Evolutionary conservation across 1,284 basidiomycete species (phyloP).

Genomic region (Ganoderma resinaceum): DNA sequence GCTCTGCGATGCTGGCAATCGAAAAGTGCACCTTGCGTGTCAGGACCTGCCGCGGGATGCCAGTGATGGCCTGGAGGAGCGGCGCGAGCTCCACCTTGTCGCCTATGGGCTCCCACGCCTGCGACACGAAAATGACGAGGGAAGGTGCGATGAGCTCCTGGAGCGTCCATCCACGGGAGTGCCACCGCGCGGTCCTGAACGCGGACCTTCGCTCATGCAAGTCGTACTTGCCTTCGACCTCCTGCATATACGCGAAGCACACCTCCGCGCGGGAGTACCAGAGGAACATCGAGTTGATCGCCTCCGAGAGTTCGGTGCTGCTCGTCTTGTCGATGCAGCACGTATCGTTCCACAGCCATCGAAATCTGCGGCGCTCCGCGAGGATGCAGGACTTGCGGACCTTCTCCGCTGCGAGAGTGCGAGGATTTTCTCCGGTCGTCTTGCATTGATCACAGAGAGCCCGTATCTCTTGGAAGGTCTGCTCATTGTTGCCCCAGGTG

Average conservation of each 20-base stretch:
- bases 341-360: slow-evolving; percentile 1
- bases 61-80: background rate
- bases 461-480: background rate
- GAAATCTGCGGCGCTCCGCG: background rate
- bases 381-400: slow-evolving; percentile 3
- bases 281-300: slow-evolving; percentile 7
- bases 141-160: background rate
- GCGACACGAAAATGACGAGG: background rate
- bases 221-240: background rate
- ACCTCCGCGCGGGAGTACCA: slow-evolving; percentile 1
- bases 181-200: background rate
- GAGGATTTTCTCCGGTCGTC: background rate
- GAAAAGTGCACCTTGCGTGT: background rate
- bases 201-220: background rate
- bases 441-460: background rate
- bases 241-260: slow-evolving; percentile 2
- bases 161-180: background rate
- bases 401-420: background rate
- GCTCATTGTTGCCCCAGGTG: background rate
- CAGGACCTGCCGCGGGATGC: background rate
- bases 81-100: background rate
- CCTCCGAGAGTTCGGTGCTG: slow-evolving; percentile 1
- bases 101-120: background rate
- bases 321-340: slow-evolving; percentile 11
- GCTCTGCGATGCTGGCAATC: background rate